Conservation (phyloP, 208 protist species). For the Trypanosoma lewisi region DNA sequence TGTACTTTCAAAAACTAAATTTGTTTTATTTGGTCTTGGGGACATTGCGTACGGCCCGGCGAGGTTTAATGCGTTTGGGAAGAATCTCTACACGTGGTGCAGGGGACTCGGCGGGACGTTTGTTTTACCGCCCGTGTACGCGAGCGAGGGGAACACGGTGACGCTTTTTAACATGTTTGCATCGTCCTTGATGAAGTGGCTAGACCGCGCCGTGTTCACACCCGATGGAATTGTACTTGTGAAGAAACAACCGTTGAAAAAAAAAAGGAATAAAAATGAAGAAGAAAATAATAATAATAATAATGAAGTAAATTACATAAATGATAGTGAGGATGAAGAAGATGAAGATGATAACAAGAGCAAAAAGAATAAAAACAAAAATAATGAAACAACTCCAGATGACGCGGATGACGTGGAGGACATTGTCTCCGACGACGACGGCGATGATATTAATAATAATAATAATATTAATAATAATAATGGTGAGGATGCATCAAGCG, state of each 20-base stretch:
- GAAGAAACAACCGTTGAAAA: conserved; percentile 1
- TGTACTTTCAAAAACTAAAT: conserved; percentile 49
- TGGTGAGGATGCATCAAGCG: background rate
- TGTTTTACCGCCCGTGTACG: conserved; percentile 76
- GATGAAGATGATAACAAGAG: conserved; percentile 27
- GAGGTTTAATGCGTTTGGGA: conserved; percentile 81
- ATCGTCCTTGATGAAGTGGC: conserved; percentile 53
- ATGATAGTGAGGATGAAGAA: conserved; percentile 7
- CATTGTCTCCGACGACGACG: conserved; percentile 48
- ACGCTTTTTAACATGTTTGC: conserved; percentile 65
- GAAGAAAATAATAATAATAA: conserved; percentile 21
- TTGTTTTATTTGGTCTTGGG: conserved; percentile 88
- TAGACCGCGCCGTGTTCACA: conserved; percentile 49
- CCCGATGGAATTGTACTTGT: conserved; percentile 33
- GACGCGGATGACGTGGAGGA: conserved; percentile 72
- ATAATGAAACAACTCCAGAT: background rate
- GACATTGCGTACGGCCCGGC: conserved; percentile 75
- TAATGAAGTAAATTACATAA: conserved; percentile 3
- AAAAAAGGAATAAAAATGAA: background rate
- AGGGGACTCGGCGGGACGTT: conserved; percentile 70
- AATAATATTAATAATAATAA: conserved; percentile 26
- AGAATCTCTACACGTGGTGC: conserved; percentile 71
- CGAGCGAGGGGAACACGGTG: conserved; percentile 51
- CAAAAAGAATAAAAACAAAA: background rate
- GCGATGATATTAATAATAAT: conserved; percentile 29